These are phyloP conservation scores for Dictyostelium capitatum DNA, from an alignment of 78 protist species.

Conservation along the genomic window DNA sequence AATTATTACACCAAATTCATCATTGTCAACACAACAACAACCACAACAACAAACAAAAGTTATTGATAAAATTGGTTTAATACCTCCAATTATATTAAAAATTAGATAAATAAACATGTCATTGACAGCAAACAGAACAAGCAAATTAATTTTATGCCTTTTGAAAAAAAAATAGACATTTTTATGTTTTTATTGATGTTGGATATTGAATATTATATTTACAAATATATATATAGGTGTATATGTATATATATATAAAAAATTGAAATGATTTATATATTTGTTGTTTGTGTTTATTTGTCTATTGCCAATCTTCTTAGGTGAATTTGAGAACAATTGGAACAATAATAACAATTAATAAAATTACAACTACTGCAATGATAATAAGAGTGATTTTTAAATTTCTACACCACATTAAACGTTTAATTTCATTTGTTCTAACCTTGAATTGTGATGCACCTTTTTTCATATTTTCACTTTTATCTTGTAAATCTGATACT, in stretches of 20 bases:
- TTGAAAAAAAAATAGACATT: neutral
- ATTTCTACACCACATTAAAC: constrained; percentile 82
- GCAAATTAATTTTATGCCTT: neutral
- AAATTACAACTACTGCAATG: constrained; percentile 19
- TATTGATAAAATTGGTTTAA: constrained; percentile 4
- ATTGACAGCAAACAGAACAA: neutral
- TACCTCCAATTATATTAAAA: neutral
- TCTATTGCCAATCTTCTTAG: neutral
- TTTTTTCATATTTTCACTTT: constrained; percentile 65
- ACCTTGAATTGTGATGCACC: constrained; percentile 64
- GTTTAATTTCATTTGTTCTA: constrained; percentile 56
- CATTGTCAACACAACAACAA: neutral
- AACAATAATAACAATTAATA: constrained; percentile 54
- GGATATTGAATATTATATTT: neutral
- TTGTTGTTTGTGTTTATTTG: neutral
- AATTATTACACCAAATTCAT: neutral
- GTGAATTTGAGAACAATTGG: constrained; percentile 73
- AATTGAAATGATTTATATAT: neutral
- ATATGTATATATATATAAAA: neutral
- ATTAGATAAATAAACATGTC: neutral
- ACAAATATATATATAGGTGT: constrained; percentile 7
- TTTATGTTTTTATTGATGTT: neutral
- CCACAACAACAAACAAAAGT: neutral
- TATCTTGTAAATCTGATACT: constrained; percentile 62
- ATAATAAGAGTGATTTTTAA: constrained; percentile 64